These are phyloP conservation scores for Papilionanthe hybrid DNA, from an alignment of 116 monocot species.

Conservation along the genomic window DNA sequence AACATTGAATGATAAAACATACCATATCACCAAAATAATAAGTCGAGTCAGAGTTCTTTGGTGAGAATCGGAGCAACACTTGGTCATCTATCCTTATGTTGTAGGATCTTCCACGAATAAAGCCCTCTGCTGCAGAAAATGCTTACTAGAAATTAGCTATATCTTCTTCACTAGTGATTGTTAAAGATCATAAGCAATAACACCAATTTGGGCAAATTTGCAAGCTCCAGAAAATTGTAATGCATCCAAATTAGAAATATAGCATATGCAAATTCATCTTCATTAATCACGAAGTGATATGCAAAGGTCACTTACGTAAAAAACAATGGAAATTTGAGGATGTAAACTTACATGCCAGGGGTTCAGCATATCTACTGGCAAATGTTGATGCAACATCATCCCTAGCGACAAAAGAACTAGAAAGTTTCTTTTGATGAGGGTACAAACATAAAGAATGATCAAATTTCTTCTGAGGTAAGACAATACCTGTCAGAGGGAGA, in stretches of 20 bases:
- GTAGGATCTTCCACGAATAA: slow-evolving; percentile 89
- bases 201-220: not conserved
- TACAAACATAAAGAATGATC: slow-evolving; percentile 28
- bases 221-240: not conserved
- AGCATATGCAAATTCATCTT: not conserved
- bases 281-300: not conserved
- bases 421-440: slow-evolving; percentile 25
- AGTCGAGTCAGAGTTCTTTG: slow-evolving; percentile 79
- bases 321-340: slow-evolving; percentile 7
- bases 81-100: slow-evolving; percentile 95
- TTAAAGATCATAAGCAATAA: not conserved
- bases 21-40: slow-evolving; percentile 98
- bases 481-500: slow-evolving; percentile 23
- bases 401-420: slow-evolving; percentile 33
- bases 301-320: not conserved
- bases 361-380: slow-evolving; percentile 41
- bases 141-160: slow-evolving; percentile 30
- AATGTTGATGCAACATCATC: slow-evolving; percentile 38
- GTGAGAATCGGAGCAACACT: slow-evolving; percentile 82
- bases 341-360: slow-evolving; percentile 61
- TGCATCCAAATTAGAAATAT: not conserved
- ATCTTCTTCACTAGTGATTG: not conserved
- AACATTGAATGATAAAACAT: slow-evolving; percentile 8
- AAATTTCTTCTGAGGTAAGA: slow-evolving; percentile 35
- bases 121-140: slow-evolving; percentile 94